phyloP scores from a whole-genome alignment of 805 yeast genomes.

The Ogataea minuta region DNA sequence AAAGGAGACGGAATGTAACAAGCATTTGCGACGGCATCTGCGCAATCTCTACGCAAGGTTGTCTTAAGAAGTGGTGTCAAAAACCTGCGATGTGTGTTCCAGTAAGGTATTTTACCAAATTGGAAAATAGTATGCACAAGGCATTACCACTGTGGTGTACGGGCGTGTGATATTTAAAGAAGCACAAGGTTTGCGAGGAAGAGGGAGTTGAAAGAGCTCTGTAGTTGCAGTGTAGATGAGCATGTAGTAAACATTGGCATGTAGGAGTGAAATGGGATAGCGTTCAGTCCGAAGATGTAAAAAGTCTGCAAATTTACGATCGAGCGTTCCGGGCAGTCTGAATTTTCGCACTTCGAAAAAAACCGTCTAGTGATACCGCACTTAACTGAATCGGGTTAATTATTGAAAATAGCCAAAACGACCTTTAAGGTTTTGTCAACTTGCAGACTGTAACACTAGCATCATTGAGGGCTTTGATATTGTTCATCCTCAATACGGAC shows the following conservation, averaged over 20 bases:
- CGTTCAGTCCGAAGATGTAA: too few relatives aligned
- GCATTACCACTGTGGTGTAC: not conserved
- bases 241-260: not conserved
- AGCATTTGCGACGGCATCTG: too few relatives aligned
- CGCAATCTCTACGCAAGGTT: too few relatives aligned
- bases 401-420: slow-evolving; percentile 2
- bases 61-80: not conserved
- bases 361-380: slow-evolving; percentile 10
- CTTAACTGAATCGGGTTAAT: slow-evolving; percentile 13
- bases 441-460: not conserved
- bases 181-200: not conserved
- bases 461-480: not conserved
- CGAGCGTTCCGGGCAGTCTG: slow-evolving; percentile 4
- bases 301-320: not conserved
- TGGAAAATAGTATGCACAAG: too few relatives aligned
- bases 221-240: too few relatives aligned
- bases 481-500: not conserved
- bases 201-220: not conserved
- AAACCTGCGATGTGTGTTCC: not conserved
- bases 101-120: not conserved
- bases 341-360: slow-evolving; percentile 11
- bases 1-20: too few relatives aligned
- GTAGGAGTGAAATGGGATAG: too few relatives aligned
- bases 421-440: slow-evolving; percentile 1
- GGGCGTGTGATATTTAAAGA: not conserved